These are phyloP conservation scores for Glonium stellatum DNA, from an alignment of 495 filamentous ascomycete genomes.

Conservation along the genomic window DNA sequence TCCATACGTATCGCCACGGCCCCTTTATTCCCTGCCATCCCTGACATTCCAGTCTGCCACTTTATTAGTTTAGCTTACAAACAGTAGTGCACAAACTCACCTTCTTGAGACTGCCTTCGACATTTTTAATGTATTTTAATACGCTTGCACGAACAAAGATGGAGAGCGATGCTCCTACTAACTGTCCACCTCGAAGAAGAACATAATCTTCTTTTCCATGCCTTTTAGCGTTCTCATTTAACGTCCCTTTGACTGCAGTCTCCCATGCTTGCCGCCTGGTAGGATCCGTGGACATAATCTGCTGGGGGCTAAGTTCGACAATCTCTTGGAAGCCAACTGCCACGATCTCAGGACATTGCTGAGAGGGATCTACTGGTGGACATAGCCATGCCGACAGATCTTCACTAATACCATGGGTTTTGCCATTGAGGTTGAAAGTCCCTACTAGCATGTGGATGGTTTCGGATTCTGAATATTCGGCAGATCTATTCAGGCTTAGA, in stretches of 20 bases:
- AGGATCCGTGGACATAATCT: slow-evolving; percentile 98
- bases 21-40: slow-evolving; percentile 96
- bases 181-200: slow-evolving; percentile 80
- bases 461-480: slow-evolving; percentile 45
- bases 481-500: slow-evolving; percentile 6
- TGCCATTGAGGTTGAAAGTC: slow-evolving; percentile 92
- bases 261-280: slow-evolving; percentile 81
- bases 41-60: slow-evolving; percentile 78
- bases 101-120: slow-evolving; percentile 93
- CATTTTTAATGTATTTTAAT: slow-evolving; percentile 81
- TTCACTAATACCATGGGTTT: slow-evolving; percentile 62
- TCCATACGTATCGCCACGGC: slow-evolving; percentile 96
- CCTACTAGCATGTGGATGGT: slow-evolving; percentile 65
- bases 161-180: slow-evolving; percentile 87
- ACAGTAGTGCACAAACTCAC: slow-evolving; percentile 32
- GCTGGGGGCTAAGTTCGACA: slow-evolving; percentile 89
- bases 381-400: slow-evolving; percentile 84
- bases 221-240: slow-evolving; percentile 62
- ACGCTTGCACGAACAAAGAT: slow-evolving; percentile 78
- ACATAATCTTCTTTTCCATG: slow-evolving; percentile 72
- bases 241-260: slow-evolving; percentile 61
- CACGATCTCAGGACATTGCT: slow-evolving; percentile 66
- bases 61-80: slow-evolving; percentile 3
- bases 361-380: slow-evolving; percentile 44
- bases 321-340: slow-evolving; percentile 96